Evolutionary conservation across 2,329 filamentous ascomycete genomes (phyloP).

Genomic region (Sordariomycetes sp.): DNA sequence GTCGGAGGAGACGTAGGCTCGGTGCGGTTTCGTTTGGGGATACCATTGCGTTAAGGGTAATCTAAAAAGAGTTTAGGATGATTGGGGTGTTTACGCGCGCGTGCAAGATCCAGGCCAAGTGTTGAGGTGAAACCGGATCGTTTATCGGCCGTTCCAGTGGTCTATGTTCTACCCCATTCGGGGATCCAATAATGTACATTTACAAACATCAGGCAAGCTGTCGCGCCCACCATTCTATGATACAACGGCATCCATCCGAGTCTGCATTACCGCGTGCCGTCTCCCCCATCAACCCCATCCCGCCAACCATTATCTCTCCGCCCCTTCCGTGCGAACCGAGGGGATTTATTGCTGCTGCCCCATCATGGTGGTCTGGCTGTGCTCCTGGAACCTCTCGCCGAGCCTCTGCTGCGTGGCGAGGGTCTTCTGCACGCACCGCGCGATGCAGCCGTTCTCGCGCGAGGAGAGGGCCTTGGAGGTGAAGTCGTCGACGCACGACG

Average conservation of each 20-base stretch:
- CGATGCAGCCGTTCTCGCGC: constrained; percentile 84
- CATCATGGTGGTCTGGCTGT: constrained; percentile 49
- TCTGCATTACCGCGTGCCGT: neutral
- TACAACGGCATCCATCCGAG: neutral
- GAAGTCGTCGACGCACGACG: constrained; percentile 96
- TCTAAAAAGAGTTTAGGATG: neutral
- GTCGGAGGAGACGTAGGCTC: constrained; percentile 26
- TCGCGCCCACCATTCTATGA: neutral
- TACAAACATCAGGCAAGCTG: neutral
- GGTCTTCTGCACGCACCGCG: constrained; percentile 92
- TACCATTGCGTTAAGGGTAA: neutral
- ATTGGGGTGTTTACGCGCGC: neutral
- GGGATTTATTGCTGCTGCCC: constrained; percentile 18
- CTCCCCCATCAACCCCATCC: neutral
- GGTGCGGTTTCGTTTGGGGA: neutral
- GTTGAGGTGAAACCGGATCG: neutral
- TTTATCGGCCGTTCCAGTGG: neutral
- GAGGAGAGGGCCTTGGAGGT: constrained; percentile 87
- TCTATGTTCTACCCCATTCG: neutral
- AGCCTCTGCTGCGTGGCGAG: constrained; percentile 86
- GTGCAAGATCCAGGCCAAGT: neutral
- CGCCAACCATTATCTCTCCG: neutral
- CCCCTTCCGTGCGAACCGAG: neutral
- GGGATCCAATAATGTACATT: neutral
- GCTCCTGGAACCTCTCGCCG: constrained; percentile 77